Base-by-base conservation (phyloP, 2,329 filamentous ascomycete genomes). In the Cryphonectria parasitica region DNA sequence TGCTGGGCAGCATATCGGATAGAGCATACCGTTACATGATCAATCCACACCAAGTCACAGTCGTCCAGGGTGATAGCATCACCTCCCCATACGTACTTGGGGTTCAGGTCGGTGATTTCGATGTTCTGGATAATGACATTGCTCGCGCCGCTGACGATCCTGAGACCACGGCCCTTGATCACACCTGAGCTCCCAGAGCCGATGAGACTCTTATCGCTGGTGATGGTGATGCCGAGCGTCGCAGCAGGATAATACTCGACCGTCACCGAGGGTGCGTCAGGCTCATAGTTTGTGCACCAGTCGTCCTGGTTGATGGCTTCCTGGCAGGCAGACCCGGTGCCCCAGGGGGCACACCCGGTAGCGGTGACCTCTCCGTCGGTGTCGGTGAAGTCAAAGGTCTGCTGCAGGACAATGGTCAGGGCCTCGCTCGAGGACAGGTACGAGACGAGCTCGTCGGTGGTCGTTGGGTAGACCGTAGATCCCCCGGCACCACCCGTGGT, bases 111-210 rank as follows among this genome's bases (percentile, higher is more conserved):
- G 66, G 85, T 87, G 75, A 88, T 83, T 67, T 85, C 82, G 69
- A 88, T 79, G 78, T 87, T 89, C 82, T 88, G 88, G 77, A 90
- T 86, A 75, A 90, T 90, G 77, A 91, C 79, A 77, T 90, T 89
- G 76, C 77, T 83, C n/a, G 82, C 82, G 69, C 80, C 81, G 73
- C 77, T 79, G 68, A 82, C 79, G 31, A 87, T 82, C 36, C 85
- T 83, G 36, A 88, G 77, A 69, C 87, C 87, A 79, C 88, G 88
- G 74, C 87, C 87, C 76, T 84, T 85, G 76, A 90, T 88, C 45
- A 88, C 77, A 77, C 86, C 87, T 73, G 80, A 80, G 75, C 76
- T 79, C 66, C 88, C 88, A 69, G 82, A 78, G 15, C 88, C 88
- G 52, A 90, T 77, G 70, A 90, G 74, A 43, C 83, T 84, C 82